Evolutionary conservation across 1,139 yeast species (phyloP).

Genomic region (Pichia inconspicua): DNA sequence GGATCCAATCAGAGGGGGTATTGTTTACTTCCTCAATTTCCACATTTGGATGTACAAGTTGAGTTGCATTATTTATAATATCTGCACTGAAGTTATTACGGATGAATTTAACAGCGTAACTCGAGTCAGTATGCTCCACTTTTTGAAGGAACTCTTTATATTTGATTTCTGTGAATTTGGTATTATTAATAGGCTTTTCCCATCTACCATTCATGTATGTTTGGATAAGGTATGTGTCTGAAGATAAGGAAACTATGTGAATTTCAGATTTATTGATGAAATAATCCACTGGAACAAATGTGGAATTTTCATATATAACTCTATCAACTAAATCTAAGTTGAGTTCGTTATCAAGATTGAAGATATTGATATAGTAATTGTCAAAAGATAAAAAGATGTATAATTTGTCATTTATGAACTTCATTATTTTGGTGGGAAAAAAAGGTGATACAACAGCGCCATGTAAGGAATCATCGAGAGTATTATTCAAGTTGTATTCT

Average conservation of each 20-base stretch:
- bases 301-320: background rate
- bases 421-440: conserved; percentile 16
- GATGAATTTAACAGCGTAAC: background rate
- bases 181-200: conserved; percentile 2
- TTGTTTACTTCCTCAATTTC: background rate
- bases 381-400: conserved; percentile 34
- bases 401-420: conserved; percentile 12
- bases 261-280: conserved; percentile 1
- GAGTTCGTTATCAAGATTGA: conserved; percentile 11
- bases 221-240: conserved; percentile 16
- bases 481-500: conserved; percentile 29
- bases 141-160: background rate
- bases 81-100: background rate
- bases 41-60: conserved; percentile 11
- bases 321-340: conserved; percentile 1
- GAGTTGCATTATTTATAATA: conserved; percentile 13
- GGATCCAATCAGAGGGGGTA: conserved; percentile 42
- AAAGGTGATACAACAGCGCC: conserved; percentile 15
- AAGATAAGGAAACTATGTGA: conserved; percentile 22
- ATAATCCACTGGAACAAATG: conserved; percentile 11
- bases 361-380: conserved; percentile 36
- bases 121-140: background rate
- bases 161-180: conserved; percentile 4
- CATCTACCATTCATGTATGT: conserved; percentile 8
- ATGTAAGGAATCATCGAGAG: conserved; percentile 17